These are phyloP conservation scores for Cyamopsis tetragonoloba DNA, from an alignment of 306 rosid species.

Conservation along the genomic window DNA sequence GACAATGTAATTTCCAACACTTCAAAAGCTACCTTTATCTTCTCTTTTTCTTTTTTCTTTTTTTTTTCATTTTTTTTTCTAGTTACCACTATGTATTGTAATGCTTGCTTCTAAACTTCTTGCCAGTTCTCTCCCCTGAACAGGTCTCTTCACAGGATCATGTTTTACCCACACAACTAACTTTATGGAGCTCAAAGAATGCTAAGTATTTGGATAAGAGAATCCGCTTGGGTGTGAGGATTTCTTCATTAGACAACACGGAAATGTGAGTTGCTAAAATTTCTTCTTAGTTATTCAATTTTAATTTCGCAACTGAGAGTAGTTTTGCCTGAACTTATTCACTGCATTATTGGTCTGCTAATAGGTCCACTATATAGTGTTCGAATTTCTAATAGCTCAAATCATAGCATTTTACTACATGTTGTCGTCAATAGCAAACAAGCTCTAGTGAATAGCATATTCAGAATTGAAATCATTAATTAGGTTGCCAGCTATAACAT, in stretches of 20 bases:
- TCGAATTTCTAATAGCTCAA: slow-evolving; percentile 1
- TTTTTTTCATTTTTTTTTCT: too few relatives aligned
- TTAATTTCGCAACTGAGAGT: background rate
- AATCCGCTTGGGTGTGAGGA: slow-evolving; percentile 63
- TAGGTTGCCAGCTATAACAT: background rate
- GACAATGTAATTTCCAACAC: slow-evolving; percentile 2
- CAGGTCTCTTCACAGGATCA: slow-evolving; percentile 81
- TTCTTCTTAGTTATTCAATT: slow-evolving; percentile 7
- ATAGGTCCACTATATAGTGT: background rate
- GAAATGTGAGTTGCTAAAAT: slow-evolving; percentile 64
- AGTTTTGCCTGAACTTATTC: slow-evolving; percentile 15
- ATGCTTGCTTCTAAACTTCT: slow-evolving; percentile 47
- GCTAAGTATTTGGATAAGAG: slow-evolving; percentile 32
- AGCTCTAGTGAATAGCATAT: background rate
- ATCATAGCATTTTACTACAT: background rate
- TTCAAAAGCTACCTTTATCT: background rate
- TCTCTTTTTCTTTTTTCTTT: too few relatives aligned
- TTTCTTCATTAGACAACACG: slow-evolving; percentile 58
- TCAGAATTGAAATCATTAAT: background rate
- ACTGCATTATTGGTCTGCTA: slow-evolving; percentile 5
- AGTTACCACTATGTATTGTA: slow-evolving; percentile 18
- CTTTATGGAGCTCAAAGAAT: slow-evolving; percentile 50
- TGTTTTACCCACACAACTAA: slow-evolving; percentile 57
- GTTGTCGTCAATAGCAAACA: background rate
- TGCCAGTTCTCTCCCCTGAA: slow-evolving; percentile 82